A percentile compares a stretch with the other conserved stretches of the same genome.
Evolutionary conservation across 495 filamentous ascomycete genomes (phyloP).

Genomic region (Sporormia fimetaria): DNA sequence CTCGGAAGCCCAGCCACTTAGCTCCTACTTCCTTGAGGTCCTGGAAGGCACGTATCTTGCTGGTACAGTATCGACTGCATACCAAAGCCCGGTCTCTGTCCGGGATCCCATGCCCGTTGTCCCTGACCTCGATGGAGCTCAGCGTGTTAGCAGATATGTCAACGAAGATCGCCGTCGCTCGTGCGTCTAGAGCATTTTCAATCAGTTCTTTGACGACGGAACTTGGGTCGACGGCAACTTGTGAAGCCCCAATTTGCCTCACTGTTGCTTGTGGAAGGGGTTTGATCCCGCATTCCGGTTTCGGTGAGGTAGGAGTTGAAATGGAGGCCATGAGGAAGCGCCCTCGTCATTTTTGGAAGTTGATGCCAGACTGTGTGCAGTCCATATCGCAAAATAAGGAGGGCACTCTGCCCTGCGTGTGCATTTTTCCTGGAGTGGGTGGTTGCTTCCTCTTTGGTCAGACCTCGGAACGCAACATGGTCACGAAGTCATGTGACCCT

Average conservation of each 20-base stretch:
- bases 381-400: too few relatives aligned
- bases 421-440: too few relatives aligned
- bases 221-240: constrained; percentile 59
- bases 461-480: not conserved
- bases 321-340: constrained; percentile 6
- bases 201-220: constrained; percentile 80
- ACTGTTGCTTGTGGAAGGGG: constrained; percentile 55
- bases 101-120: constrained; percentile 78
- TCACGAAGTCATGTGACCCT: constrained; percentile 7
- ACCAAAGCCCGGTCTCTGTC: constrained; percentile 54
- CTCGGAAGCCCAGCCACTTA: constrained; percentile 72
- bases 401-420: too few relatives aligned
- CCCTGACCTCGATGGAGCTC: constrained; percentile 68
- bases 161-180: constrained; percentile 58
- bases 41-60: constrained; percentile 65
- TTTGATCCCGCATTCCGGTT: constrained; percentile 35
- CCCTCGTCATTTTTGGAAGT: too few relatives aligned
- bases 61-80: constrained; percentile 64
- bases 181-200: constrained; percentile 83
- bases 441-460: too few relatives aligned
- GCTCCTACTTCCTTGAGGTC: constrained; percentile 59
- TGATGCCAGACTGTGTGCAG: too few relatives aligned
- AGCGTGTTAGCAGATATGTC: constrained; percentile 65
- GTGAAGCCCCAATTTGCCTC: constrained; percentile 58
- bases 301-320: not conserved